A percentile compares a stretch with the other conserved stretches of the same genome.
Conservation (phyloP, 352 stramenopile species). For the Pythium chondricola region DNA sequence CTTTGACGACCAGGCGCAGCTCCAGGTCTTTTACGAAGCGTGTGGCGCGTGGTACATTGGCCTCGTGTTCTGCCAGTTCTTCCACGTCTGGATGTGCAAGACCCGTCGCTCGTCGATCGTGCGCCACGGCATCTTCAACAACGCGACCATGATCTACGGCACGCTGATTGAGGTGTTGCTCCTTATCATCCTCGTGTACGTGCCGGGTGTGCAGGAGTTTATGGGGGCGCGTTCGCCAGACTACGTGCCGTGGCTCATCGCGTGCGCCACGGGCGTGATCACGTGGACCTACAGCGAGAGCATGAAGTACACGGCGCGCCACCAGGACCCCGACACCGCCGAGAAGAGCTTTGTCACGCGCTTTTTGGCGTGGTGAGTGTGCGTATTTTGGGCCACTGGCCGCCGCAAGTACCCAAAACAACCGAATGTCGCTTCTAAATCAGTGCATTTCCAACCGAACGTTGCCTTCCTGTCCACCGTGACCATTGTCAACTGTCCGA, state of each 20-base stretch:
- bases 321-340: neutral
- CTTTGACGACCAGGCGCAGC: conserved; percentile 36
- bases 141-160: conserved; percentile 67
- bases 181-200: conserved; percentile 40
- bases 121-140: conserved; percentile 69
- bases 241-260: conserved; percentile 46
- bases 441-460: neutral
- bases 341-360: conserved; percentile 1
- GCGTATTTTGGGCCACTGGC: neutral
- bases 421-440: neutral
- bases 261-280: conserved; percentile 22
- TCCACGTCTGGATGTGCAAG: conserved; percentile 82
- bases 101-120: conserved; percentile 68
- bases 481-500: too few relatives aligned
- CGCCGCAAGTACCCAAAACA: too few relatives aligned
- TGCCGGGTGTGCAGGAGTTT: conserved; percentile 34
- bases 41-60: conserved; percentile 66
- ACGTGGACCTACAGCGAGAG: conserved; percentile 35
- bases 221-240: conserved; percentile 27
- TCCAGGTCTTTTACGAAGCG: conserved; percentile 44
- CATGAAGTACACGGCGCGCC: conserved; percentile 20
- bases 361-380: conserved; percentile 2
- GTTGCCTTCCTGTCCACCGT: too few relatives aligned
- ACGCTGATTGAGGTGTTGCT: conserved; percentile 32
- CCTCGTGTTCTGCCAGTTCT: conserved; percentile 77